These are phyloP conservation scores for Boletus tylopilopsis DNA, from an alignment of 768 basidiomycete species.

Conservation along the genomic window DNA sequence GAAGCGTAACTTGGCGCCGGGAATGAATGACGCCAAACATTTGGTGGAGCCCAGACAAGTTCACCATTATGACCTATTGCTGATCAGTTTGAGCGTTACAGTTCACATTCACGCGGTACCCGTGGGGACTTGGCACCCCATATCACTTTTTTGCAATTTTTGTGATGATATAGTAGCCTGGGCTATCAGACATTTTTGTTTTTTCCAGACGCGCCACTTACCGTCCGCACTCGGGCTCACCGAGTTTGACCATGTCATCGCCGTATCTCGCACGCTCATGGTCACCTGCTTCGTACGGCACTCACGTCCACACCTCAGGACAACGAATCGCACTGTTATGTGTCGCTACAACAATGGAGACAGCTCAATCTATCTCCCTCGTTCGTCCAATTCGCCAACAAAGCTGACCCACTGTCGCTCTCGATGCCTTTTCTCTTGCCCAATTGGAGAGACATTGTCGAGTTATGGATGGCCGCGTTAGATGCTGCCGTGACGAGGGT, in stretches of 20 bases:
- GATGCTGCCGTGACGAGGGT: slow-evolving; percentile 63
- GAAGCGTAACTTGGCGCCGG: no score
- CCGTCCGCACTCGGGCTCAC: slow-evolving; percentile 58
- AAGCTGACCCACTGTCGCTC: slow-evolving; percentile 55
- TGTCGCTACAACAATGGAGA: slow-evolving; percentile 68
- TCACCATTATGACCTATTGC: no score
- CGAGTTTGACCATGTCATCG: slow-evolving; percentile 58
- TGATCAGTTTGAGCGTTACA: no score
- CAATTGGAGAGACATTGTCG: slow-evolving; percentile 68
- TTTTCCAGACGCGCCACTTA: no score
- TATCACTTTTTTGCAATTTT: no score
- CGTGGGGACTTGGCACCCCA: no score
- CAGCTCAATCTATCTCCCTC: slow-evolving; percentile 76
- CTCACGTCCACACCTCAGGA: slow-evolving; percentile 42
- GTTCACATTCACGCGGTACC: no score
- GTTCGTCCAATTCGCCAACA: slow-evolving; percentile 67
- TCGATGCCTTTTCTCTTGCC: slow-evolving; percentile 81
- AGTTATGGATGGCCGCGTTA: slow-evolving; percentile 61
- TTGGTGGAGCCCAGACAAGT: no score
- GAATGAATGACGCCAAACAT: no score
- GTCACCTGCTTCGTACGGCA: not conserved
- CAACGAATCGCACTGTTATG: slow-evolving; percentile 73
- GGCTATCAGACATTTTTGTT: no score
- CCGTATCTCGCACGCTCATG: slow-evolving; percentile 33
- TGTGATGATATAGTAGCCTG: no score